Evolutionary conservation across 805 yeast species (phyloP), one percentile per base, ranked within the genome.

Genomic region (Pichia rugopelliculosa): DNA sequence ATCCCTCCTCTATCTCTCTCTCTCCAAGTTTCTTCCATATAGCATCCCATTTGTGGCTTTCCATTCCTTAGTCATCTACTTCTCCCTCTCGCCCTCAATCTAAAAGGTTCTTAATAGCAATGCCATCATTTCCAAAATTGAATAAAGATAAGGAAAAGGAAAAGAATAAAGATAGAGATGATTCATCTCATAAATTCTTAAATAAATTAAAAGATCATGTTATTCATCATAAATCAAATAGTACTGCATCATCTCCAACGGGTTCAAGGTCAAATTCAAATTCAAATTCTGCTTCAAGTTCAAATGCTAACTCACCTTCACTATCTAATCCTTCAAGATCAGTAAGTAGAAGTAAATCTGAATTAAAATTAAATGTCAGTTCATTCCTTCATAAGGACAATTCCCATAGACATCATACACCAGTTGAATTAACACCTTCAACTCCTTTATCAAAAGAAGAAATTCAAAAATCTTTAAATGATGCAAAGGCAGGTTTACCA

Each of bases 401-500:
- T 2, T 15, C 15, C n/a, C 6, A 6, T n/a, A 30, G n/a, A 30
- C 34, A 15, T 15, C 3, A 17, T 15, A 30, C 34, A 3, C 18
- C 34, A n/a, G 9, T 21, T 18, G 36, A 40, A 15, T 33, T n/a
- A n/a, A n/a, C 39, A 1, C 39, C 47, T 21, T 15, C 24, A 15
- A 18, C 37, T 30, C 49, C 39, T 17, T n/a, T 44, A 21, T 22
- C 47, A 27, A 48, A 48, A 15, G 47, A 41, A 25, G 51, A 48
- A 39, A 42, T 44, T 17, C 36, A 41, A 20, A 48, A 42, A 45
- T 22, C 46, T 17, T 27, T 45, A 23, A 22, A 36, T 27, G 46
- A 48, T 11, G 51, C 48, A 13, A 45, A 48, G 41, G n/a, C 53
- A 3, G 68, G 66, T 3, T 53, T 64, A 34, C 68, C 68, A 6